Conservation (phyloP, 805 yeast species). For the Lachancea thermotolerans region DNA sequence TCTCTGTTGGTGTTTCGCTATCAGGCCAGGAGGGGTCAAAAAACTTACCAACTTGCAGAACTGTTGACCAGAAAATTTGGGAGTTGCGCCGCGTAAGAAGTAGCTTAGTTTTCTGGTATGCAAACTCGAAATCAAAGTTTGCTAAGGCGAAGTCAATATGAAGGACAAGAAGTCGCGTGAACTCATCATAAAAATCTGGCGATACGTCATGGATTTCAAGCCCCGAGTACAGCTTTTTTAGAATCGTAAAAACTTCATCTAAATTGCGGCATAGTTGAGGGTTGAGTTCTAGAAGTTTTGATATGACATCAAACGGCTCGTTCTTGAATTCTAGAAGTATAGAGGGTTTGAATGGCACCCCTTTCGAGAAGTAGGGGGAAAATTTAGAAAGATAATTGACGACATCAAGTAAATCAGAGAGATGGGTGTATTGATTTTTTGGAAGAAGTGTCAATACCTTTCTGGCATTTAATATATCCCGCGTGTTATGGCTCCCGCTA, state of each 20-base stretch:
- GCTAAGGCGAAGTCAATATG: constrained; percentile 65
- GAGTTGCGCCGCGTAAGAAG: constrained; percentile 29
- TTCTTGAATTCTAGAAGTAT: constrained; percentile 29
- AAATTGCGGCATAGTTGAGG: constrained; percentile 42
- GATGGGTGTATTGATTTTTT: constrained; percentile 9
- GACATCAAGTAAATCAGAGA: constrained; percentile 22
- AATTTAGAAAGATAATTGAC: constrained; percentile 27
- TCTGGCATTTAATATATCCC: constrained; percentile 35
- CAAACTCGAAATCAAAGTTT: constrained; percentile 54
- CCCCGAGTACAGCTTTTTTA: constrained; percentile 38
- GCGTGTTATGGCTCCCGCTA: constrained; percentile 35
- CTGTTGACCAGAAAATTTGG: constrained; percentile 55
- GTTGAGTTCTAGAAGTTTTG: constrained; percentile 47
- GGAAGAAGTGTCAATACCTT: constrained; percentile 21
- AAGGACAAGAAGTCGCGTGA: constrained; percentile 33
- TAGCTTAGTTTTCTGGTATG: constrained; percentile 39
- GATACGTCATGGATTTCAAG: constrained; percentile 23
- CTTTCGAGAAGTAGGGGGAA: constrained; percentile 29
- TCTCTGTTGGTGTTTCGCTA: constrained; percentile 32
- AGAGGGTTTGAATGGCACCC: constrained; percentile 34
- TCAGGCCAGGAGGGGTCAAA: constrained; percentile 41
- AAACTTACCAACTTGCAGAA: constrained; percentile 66
- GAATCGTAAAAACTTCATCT: constrained; percentile 36
- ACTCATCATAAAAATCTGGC: constrained; percentile 8
- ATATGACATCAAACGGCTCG: constrained; percentile 34